Percentiles rank a stretch among this genome's conserved stretches.
These are phyloP conservation scores for Cordyceps pruinosa DNA, from an alignment of 2,329 filamentous ascomycete genomes.

Conservation along the genomic window DNA sequence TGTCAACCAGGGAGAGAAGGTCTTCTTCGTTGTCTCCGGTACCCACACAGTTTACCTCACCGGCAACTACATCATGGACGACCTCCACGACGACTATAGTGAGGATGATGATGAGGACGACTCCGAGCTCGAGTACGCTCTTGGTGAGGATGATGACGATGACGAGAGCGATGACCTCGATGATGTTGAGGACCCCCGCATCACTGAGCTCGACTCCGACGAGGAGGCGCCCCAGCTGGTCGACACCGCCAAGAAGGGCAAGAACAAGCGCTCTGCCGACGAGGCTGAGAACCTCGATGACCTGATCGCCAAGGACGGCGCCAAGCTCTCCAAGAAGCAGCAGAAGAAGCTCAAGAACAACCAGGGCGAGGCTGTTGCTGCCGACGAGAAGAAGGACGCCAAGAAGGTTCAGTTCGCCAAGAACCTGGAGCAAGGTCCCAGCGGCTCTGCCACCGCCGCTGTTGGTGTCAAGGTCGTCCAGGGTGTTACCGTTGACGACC, in stretches of 20 bases:
- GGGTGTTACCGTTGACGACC: constrained; percentile 91
- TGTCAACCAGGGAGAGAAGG: constrained; percentile 77
- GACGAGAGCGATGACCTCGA: constrained; percentile 73
- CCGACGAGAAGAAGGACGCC: constrained; percentile 56
- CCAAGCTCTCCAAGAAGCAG: constrained; percentile 90
- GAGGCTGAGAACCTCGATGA: constrained; percentile 75
- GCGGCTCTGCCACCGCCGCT: constrained; percentile 56
- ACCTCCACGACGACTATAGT: constrained; percentile 61
- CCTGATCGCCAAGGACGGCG: constrained; percentile 72
- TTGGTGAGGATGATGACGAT: constrained; percentile 66
- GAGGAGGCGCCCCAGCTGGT: constrained; percentile 63
- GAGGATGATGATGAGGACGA: constrained; percentile 60
- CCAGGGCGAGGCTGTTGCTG: constrained; percentile 74
- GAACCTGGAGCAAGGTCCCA: constrained; percentile 95
- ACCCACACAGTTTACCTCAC: constrained; percentile 89
- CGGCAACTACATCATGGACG: constrained; percentile 85
- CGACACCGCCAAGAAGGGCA: constrained; percentile 56
- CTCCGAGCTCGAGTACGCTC: constrained; percentile 70
- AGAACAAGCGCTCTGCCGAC: constrained; percentile 90
- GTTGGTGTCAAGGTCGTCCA: constrained; percentile 71
- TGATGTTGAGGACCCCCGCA: constrained; percentile 67
- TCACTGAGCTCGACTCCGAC: constrained; percentile 76
- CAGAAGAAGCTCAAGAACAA: constrained; percentile 99
- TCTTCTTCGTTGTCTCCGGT: constrained; percentile 87
- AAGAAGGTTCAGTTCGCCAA: constrained; percentile 99